Evolutionary conservation across 306 rosid genomes (phyloP).

Genomic region (Nissolia schottii): DNA sequence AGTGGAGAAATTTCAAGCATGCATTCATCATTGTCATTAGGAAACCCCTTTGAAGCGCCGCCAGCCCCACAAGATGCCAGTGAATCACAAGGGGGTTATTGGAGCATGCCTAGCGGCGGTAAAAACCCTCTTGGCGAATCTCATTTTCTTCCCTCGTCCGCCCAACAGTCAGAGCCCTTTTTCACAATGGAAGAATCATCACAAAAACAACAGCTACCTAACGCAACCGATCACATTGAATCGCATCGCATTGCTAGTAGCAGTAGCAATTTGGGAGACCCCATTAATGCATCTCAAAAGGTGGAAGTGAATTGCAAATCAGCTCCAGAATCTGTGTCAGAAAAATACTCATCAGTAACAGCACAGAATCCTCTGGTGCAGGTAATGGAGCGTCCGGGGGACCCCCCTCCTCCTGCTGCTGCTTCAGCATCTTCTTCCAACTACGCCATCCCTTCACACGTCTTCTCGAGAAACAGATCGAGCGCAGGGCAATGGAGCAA

Average conservation of each 20-base stretch:
- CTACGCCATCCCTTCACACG: slow-evolving; percentile 53
- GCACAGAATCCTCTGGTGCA: slow-evolving; percentile 57
- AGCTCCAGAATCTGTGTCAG: slow-evolving; percentile 16
- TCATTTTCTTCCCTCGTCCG: background rate
- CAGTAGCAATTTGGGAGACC: background rate
- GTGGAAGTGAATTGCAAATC: background rate
- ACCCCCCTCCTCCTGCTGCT: too few relatives aligned
- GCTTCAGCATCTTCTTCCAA: slow-evolving; percentile 12
- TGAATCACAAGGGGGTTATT: background rate
- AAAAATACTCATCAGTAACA: too few relatives aligned
- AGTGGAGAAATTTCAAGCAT: background rate
- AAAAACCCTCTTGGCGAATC: background rate
- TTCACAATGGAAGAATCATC: slow-evolving; percentile 9
- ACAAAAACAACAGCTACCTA: background rate
- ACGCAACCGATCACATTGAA: background rate
- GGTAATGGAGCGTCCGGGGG: slow-evolving; percentile 55
- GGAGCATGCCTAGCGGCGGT: background rate
- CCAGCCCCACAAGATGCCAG: too few relatives aligned
- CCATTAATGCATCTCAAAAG: background rate
- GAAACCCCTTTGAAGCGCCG: background rate
- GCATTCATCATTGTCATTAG: background rate
- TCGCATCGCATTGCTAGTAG: background rate
- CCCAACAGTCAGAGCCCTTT: background rate
- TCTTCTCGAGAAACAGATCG: slow-evolving; percentile 45
- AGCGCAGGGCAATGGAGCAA: slow-evolving; percentile 69